phyloP scores from a whole-genome alignment of 1,284 basidiomycete genomes.

The Puccinia horiana region DNA sequence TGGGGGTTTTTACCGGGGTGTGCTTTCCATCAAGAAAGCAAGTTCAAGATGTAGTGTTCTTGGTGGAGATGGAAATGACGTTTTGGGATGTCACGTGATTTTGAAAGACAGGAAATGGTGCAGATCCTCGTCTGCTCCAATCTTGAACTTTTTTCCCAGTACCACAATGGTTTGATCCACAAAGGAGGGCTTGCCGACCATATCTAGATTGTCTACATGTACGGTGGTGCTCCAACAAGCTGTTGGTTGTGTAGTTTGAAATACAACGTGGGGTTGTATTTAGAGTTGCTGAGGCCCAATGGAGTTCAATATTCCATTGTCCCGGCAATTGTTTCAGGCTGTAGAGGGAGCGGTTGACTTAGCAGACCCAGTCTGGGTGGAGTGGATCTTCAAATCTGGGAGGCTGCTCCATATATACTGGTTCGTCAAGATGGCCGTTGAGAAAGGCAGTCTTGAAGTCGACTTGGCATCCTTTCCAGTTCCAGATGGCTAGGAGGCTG shows the following conservation, averaged over 20 bases:
- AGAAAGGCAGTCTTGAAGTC: no score
- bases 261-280: constrained; percentile 18
- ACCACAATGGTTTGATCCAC: neutral
- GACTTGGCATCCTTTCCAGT: constrained; percentile 22
- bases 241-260: neutral
- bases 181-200: neutral
- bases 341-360: neutral
- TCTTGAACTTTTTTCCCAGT: neutral
- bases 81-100: neutral
- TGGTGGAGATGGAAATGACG: neutral
- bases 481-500: neutral
- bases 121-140: no score
- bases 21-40: neutral
- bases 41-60: neutral
- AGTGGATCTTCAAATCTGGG: no score
- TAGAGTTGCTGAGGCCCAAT: constrained; percentile 17
- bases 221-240: neutral
- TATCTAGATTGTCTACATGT: constrained; percentile 2
- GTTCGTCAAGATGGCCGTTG: no score
- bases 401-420: no score
- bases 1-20: neutral
- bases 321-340: constrained; percentile 40
- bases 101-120: no score
- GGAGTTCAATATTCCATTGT: neutral
- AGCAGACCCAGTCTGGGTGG: constrained; percentile 11